A percentile compares a stretch with the other conserved stretches of the same genome.
These are phyloP conservation scores for Globisporangium yorkense DNA, from an alignment of 352 stramenopile genomes.

Conservation along the genomic window DNA sequence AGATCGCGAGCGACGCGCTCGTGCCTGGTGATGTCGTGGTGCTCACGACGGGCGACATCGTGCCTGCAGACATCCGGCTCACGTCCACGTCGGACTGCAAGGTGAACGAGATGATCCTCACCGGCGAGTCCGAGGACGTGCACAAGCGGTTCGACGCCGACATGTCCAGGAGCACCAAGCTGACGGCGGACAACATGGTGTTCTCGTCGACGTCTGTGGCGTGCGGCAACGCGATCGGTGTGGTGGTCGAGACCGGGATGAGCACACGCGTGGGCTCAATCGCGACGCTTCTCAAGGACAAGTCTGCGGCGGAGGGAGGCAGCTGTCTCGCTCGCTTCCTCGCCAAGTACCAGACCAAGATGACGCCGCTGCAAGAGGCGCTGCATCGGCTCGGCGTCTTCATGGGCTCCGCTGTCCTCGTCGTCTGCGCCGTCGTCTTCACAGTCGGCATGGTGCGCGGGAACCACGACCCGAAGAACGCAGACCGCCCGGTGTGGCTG, in stretches of 20 bases:
- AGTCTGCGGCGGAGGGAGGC: conserved; percentile 16
- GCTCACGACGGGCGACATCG: conserved; percentile 89
- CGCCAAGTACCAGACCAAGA: conserved; percentile 39
- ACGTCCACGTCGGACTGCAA: conserved; percentile 81
- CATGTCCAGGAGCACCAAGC: conserved; percentile 17
- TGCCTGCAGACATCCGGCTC: conserved; percentile 89
- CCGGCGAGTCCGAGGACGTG: conserved; percentile 88
- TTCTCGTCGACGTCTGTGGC: conserved; percentile 92
- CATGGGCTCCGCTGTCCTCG: conserved; percentile 83
- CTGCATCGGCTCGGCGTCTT: conserved; percentile 95
- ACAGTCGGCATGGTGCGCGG: conserved; percentile 71
- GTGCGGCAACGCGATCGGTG: conserved; percentile 50
- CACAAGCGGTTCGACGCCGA: conserved; percentile 53
- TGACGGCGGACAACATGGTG: conserved; percentile 86
- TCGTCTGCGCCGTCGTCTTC: conserved; percentile 85
- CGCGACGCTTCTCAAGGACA: conserved; percentile 47
- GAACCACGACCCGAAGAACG: conserved; percentile 46
- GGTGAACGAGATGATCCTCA: conserved; percentile 93
- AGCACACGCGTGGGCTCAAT: conserved; percentile 67
- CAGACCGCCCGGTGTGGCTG: conserved; percentile 77
- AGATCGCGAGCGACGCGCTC: conserved; percentile 43
- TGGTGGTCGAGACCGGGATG: conserved; percentile 77
- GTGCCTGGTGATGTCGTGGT: conserved; percentile 83
- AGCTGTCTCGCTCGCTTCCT: conserved; percentile 45
- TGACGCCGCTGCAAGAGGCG: conserved; percentile 85